These are phyloP conservation scores for Ophiostoma montium DNA, from an alignment of 2,329 filamentous ascomycete genomes.

Conservation along the genomic window DNA sequence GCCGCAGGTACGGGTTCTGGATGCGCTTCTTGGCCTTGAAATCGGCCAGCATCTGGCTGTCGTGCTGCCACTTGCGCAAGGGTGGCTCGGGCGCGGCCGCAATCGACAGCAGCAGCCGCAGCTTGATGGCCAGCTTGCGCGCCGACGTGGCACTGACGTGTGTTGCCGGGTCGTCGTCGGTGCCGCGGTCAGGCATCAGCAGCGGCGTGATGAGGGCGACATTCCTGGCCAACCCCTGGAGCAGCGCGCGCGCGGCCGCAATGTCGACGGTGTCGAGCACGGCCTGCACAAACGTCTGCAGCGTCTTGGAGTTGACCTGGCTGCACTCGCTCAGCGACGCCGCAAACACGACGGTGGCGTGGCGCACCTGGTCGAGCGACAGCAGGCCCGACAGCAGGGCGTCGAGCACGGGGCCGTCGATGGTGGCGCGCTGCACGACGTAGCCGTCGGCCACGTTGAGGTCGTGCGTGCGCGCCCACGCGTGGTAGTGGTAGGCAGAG, in stretches of 20 bases:
- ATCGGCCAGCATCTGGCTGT: background rate
- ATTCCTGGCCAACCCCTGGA: slow-evolving; percentile 19
- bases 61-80: background rate
- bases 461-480: slow-evolving; percentile 18
- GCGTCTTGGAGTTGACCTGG: slow-evolving; percentile 24
- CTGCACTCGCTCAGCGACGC: slow-evolving; percentile 23
- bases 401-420: slow-evolving; percentile 28
- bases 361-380: slow-evolving; percentile 29
- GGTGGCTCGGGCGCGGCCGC: slow-evolving; percentile 4
- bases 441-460: slow-evolving; percentile 19
- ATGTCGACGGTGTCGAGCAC: slow-evolving; percentile 27
- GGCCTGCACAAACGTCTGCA: slow-evolving; percentile 29
- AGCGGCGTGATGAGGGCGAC: slow-evolving; percentile 12
- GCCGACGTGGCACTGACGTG: background rate
- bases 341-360: slow-evolving; percentile 29
- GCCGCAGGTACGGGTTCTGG: background rate
- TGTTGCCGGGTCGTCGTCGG: too few relatives aligned
- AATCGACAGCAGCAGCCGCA: slow-evolving; percentile 10
- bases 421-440: slow-evolving; percentile 26
- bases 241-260: slow-evolving; percentile 21
- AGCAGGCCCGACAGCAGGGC: slow-evolving; percentile 34
- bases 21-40: background rate
- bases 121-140: slow-evolving; percentile 7
- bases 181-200: slow-evolving; percentile 4
- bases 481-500: too few relatives aligned